These are phyloP conservation scores for Linum usitatissimum DNA, from an alignment of 345 rosid species.

Conservation along the genomic window DNA sequence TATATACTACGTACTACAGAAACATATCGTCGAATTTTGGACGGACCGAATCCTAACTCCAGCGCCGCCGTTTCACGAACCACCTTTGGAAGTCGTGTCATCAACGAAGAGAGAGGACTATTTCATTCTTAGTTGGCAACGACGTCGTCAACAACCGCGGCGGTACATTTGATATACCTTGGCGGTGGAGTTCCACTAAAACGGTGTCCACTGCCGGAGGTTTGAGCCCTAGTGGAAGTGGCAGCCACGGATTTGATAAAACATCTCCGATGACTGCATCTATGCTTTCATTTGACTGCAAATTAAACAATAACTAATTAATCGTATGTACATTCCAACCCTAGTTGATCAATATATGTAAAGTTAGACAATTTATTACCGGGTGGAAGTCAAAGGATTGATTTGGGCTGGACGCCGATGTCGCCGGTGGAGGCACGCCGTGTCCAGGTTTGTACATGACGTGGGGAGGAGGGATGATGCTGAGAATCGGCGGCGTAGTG, in stretches of 20 bases:
- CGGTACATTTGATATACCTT: constrained; percentile 58
- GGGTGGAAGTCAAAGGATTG: constrained; percentile 52
- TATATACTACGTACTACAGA: too few relatives aligned
- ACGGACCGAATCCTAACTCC: too few relatives aligned
- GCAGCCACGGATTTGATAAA: constrained; percentile 67
- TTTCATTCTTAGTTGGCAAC: not conserved
- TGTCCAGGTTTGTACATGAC: constrained; percentile 37
- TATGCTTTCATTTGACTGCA: constrained; percentile 59
- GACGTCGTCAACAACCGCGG: constrained; percentile 53
- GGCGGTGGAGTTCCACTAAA: constrained; percentile 56
- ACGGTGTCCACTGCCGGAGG: constrained; percentile 66
- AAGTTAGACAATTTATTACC: constrained; percentile 26
- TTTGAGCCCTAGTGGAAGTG: constrained; percentile 70
- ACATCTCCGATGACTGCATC: constrained; percentile 70
- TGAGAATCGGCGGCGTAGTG: constrained; percentile 36
- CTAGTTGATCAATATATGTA: constrained; percentile 4
- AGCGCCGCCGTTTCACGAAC: too few relatives aligned
- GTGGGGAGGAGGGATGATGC: constrained; percentile 33
- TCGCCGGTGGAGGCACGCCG: constrained; percentile 22
- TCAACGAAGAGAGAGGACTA: too few relatives aligned
- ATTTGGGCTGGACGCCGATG: constrained; percentile 22
- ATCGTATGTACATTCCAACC: not conserved
- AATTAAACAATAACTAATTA: not conserved
- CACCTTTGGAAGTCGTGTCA: constrained; percentile 1
- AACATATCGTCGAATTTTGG: too few relatives aligned